A percentile compares a stretch with the other conserved stretches of the same genome.
These are phyloP conservation scores for Pyrenophora teres DNA, from an alignment of 2,329 filamentous ascomycete genomes.

Conservation along the genomic window DNA sequence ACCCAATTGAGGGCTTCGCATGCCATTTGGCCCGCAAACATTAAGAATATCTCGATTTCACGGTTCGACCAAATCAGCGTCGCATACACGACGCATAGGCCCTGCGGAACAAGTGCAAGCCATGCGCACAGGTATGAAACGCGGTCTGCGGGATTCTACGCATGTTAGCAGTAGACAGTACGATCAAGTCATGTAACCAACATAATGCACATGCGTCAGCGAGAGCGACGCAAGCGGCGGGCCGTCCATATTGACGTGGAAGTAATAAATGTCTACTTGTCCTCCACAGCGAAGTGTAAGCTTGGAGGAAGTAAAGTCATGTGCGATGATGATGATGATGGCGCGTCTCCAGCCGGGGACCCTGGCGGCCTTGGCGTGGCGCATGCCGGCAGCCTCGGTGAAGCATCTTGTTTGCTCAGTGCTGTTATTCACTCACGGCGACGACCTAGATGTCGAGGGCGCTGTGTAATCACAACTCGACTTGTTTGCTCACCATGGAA, in stretches of 20 bases:
- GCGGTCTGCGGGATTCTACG: slow-evolving; percentile 80
- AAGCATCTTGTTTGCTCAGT: too few species aligned
- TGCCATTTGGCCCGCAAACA: slow-evolving; percentile 88
- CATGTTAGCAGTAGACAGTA: slow-evolving; percentile 21
- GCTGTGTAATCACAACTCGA: too few species aligned
- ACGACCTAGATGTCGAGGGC: neutral
- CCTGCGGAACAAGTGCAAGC: slow-evolving; percentile 92
- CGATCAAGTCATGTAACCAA: slow-evolving; percentile 51
- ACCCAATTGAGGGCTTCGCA: slow-evolving; percentile 91
- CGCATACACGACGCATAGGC: slow-evolving; percentile 84
- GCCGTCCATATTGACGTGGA: slow-evolving; percentile 48
- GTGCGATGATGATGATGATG: slow-evolving; percentile 5
- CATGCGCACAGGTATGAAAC: slow-evolving; percentile 89
- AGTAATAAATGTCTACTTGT: too few species aligned
- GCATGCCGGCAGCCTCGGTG: neutral
- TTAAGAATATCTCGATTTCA: slow-evolving; percentile 84
- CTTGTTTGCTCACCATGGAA: slow-evolving; percentile 22
- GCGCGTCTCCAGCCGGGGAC: slow-evolving; percentile 5
- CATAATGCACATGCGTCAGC: slow-evolving; percentile 95
- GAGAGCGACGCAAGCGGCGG: slow-evolving; percentile 83
- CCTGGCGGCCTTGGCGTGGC: slow-evolving; percentile 10
- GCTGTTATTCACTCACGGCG: neutral
- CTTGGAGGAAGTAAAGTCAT: slow-evolving; percentile 9
- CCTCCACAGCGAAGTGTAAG: too few species aligned
- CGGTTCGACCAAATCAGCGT: slow-evolving; percentile 90